Base-by-base conservation (phyloP, 78 protist genomes). In the Capsaspora owczarzaki region DNA sequence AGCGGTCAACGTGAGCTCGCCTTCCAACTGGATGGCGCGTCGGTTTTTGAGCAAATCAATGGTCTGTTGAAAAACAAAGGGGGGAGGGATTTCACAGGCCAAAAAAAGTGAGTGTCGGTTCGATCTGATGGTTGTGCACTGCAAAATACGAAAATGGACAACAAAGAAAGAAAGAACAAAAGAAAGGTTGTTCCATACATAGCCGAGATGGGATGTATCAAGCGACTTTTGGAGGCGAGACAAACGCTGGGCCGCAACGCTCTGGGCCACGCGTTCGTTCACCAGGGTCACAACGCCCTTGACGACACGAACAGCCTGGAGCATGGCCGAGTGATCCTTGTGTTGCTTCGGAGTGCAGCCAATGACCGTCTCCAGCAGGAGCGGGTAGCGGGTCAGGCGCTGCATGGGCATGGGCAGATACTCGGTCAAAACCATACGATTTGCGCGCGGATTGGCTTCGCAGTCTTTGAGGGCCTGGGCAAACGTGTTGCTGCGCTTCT, bases 371-470 rank as follows among this genome's bases (percentile, higher is more conserved):
- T 63, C 72, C 31, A 63, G 72, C 37, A 63, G 72, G 4, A 63
- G 72, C 2, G 72, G 72, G 72, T 63, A 63, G 40, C 72, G 72
- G 20, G 43, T 63, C 35, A 63, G 72, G 31, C 72, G 72, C 72
- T 63, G 72, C 72, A 63, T 63, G 37, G 72, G 72, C 72, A 63
- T 6, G 25, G 41, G 41, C 41, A 63, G 4, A 6, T 33, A 35
- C 22, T 63, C 72, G 20, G 27, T 29, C 22, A 63, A 41, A 6
- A 25, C n/a, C n/a, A 4, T 19, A 3, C 66, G 66, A 6, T 60
- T 19, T 2, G 33, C 8, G 33, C 35, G 35, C 31, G 66, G 66
- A 16, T 60, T 60, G 33, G 66, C 22, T 25, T 60, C 66, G n/a
- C 35, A 60, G 35, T 27, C n/a, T 25, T 63, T 63, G 72, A 63